Percentiles rank a stretch among this genome's conserved stretches.
Evolutionary conservation across 306 rosid genomes (phyloP).

Genomic region (peach (Prunus persica)): DNA sequence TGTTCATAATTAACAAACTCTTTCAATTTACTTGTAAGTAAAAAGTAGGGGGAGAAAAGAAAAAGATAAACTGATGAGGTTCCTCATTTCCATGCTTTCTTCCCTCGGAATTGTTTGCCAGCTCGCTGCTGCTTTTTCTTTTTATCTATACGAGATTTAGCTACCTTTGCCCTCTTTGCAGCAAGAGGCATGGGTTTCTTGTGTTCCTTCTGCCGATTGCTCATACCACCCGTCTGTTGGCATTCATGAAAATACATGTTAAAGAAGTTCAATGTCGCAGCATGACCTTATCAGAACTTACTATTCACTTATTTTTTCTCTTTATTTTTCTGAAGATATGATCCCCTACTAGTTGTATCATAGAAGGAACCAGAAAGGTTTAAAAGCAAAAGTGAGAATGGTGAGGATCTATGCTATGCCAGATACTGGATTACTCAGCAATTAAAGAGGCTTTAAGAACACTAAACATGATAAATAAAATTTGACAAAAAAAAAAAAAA

Average conservation of each 20-base stretch:
- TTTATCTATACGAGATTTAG: slow-evolving; percentile 45
- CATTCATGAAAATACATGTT: not conserved
- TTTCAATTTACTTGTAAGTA: not conserved
- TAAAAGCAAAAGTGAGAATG: not conserved
- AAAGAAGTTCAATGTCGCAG: not conserved
- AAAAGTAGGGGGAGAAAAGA: not conserved
- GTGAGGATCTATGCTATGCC: not conserved
- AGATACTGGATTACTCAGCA: not conserved
- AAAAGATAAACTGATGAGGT: not conserved
- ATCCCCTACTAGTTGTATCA: not conserved
- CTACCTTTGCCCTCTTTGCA: slow-evolving; percentile 59
- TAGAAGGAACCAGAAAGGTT: not conserved
- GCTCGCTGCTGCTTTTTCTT: slow-evolving; percentile 46
- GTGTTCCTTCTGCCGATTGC: slow-evolving; percentile 82
- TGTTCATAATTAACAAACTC: not conserved
- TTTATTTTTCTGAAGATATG: not conserved
- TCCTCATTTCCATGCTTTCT: slow-evolving; percentile 67
- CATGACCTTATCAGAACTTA: not conserved
- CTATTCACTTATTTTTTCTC: not conserved
- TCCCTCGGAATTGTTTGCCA: slow-evolving; percentile 73
- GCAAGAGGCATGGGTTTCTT: slow-evolving; percentile 76
- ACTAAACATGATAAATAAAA: not conserved
- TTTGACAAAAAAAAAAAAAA: no score
- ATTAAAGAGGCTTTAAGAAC: not conserved
- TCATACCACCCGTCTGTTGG: slow-evolving; percentile 77